Evolutionary conservation across 2,329 filamentous ascomycete species (phyloP).

Genomic region (Trematosphaeria pertusa): DNA sequence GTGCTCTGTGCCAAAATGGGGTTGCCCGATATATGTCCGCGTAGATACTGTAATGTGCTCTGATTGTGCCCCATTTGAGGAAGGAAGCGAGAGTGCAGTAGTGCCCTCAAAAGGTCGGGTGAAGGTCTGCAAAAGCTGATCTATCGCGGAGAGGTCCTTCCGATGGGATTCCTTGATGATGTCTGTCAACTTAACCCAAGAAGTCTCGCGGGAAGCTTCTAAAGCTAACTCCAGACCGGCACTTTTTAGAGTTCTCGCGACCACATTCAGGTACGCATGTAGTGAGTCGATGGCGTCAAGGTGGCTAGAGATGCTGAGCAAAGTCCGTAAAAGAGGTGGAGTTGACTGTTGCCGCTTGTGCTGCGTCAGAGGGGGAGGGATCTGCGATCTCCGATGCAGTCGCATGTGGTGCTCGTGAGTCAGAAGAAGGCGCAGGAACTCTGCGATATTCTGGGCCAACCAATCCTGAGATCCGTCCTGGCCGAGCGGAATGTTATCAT

Average conservation of each 20-base stretch:
- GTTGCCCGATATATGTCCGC: conserved; percentile 42
- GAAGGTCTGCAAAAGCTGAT: conserved; percentile 40
- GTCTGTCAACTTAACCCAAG: conserved; percentile 35
- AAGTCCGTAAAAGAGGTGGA: conserved; percentile 65
- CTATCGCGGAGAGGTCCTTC: conserved; percentile 37
- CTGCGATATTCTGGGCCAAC: conserved; percentile 70
- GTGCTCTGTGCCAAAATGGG: conserved; percentile 45
- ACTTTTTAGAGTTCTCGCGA: conserved; percentile 28
- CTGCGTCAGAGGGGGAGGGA: conserved; percentile 63
- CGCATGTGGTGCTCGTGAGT: conserved; percentile 80
- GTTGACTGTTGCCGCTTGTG: conserved; percentile 58
- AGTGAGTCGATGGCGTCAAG: conserved; percentile 45
- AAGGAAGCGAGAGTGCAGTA: conserved; percentile 36
- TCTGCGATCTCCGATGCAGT: conserved; percentile 70
- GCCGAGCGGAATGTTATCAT: conserved; percentile 49
- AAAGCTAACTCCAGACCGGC: conserved; percentile 40
- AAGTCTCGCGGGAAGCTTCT: conserved; percentile 32
- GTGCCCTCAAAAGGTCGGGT: conserved; percentile 38
- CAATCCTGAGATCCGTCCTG: conserved; percentile 41
- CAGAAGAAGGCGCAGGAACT: conserved; percentile 77
- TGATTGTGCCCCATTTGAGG: conserved; percentile 19
- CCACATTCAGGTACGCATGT: conserved; percentile 39
- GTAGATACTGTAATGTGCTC: conserved; percentile 36
- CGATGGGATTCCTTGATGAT: conserved; percentile 34
- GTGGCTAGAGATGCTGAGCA: conserved; percentile 63